phyloP scores from a whole-genome alignment of 768 basidiomycete species.

The Mycena pura region DNA sequence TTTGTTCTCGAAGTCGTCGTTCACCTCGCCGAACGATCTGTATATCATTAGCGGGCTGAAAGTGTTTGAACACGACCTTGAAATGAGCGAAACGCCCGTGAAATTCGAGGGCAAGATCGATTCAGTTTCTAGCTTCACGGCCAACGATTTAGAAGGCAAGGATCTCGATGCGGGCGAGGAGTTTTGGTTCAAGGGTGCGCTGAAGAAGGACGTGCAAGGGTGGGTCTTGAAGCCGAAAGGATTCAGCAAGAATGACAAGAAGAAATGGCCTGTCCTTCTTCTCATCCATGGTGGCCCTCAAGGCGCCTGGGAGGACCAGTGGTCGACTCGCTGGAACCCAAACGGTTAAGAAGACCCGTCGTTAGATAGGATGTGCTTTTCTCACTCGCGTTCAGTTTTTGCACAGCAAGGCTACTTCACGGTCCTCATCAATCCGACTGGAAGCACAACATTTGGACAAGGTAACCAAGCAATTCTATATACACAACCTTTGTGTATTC shows the following conservation, averaged over 20 bases:
- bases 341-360: too few species aligned
- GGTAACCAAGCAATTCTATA: slow-evolving; percentile 51
- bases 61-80: slow-evolving; percentile 49
- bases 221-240: slow-evolving; percentile 85
- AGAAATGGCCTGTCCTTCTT: slow-evolving; percentile 81
- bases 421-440: slow-evolving; percentile 91
- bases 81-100: slow-evolving; percentile 35
- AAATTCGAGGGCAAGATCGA: slow-evolving; percentile 45
- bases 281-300: slow-evolving; percentile 89
- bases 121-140: slow-evolving; percentile 72
- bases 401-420: slow-evolving; percentile 90
- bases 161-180: slow-evolving; percentile 70
- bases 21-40: slow-evolving; percentile 82
- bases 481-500: not conserved
- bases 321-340: slow-evolving; percentile 85
- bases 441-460: slow-evolving; percentile 93
- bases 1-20: slow-evolving; percentile 74
- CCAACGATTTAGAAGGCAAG: slow-evolving; percentile 61
- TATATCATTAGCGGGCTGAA: slow-evolving; percentile 64
- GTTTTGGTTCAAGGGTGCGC: slow-evolving; percentile 90
- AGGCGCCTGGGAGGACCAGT: slow-evolving; percentile 88
- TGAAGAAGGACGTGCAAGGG: slow-evolving; percentile 79
- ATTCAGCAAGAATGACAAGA: slow-evolving; percentile 66
- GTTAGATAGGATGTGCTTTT: too few species aligned
- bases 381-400: too few species aligned